A percentile compares a stretch with the other conserved stretches of the same genome.
Conservation (phyloP, 2,329 filamentous ascomycete genomes). For the Blastomyces parvus region DNA sequence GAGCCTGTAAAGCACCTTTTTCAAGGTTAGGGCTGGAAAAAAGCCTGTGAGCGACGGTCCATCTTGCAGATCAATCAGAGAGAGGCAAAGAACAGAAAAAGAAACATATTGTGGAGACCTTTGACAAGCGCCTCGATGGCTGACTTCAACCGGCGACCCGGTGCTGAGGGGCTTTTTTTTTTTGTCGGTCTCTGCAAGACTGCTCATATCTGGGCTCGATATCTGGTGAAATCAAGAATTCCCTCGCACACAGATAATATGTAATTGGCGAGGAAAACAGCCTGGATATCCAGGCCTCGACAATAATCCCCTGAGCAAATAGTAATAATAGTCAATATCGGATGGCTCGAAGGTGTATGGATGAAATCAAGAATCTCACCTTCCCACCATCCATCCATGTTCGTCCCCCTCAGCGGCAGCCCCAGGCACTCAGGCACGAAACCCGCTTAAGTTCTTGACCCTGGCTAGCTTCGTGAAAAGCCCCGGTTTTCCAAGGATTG, state of each 20-base stretch:
- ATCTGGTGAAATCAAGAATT: not conserved
- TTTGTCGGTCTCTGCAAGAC: too few species aligned
- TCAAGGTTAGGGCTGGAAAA: not conserved
- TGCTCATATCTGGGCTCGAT: not conserved
- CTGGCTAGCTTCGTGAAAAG: not conserved
- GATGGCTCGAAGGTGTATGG: too few species aligned
- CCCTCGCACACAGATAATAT: too few species aligned
- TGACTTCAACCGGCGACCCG: not conserved
- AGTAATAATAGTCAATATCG: too few species aligned
- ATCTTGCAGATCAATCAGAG: constrained; percentile 6
- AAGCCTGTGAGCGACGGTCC: not conserved
- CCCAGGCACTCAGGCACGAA: too few species aligned
- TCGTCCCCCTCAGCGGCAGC: too few species aligned
- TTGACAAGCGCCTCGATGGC: not conserved
- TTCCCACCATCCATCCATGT: too few species aligned
- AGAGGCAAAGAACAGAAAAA: not conserved
- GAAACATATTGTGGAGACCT: not conserved
- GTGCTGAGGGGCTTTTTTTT: not conserved
- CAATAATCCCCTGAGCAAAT: too few species aligned
- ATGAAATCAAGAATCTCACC: too few species aligned
- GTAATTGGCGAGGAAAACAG: too few species aligned
- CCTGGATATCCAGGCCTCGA: too few species aligned
- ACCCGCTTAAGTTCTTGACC: too few species aligned
- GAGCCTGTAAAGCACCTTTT: not conserved
- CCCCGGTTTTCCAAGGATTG: not conserved